phyloP scores from a whole-genome alignment of 1,139 yeast genomes.

The Yamadazyma diospyri region DNA sequence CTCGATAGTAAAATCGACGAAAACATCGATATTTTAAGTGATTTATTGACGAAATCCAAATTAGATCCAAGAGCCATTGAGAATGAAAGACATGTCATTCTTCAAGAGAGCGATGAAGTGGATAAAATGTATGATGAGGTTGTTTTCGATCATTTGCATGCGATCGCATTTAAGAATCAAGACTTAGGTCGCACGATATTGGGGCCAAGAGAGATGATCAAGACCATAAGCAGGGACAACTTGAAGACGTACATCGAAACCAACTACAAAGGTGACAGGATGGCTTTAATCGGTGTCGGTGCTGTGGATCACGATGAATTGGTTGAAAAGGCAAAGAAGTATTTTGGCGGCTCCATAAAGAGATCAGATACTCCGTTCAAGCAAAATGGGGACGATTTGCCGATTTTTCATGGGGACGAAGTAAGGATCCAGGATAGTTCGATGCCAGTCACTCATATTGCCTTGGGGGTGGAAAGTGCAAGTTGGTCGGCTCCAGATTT shows the following conservation, averaged over 20 bases:
- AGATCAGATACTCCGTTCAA: conserved; percentile 61
- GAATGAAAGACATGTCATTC: conserved; percentile 92
- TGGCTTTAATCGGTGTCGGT: conserved; percentile 97
- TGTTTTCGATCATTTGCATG: conserved; percentile 93
- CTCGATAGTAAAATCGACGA: conserved; percentile 75
- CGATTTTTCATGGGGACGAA: conserved; percentile 83
- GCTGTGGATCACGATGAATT: conserved; percentile 84
- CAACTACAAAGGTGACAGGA: conserved; percentile 93
- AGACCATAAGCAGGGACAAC: conserved; percentile 73
- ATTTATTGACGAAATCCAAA: conserved; percentile 81
- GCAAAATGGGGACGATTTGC: conserved; percentile 76
- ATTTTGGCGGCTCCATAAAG: conserved; percentile 67
- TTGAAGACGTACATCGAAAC: conserved; percentile 74
- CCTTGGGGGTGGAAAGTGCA: conserved; percentile 95
- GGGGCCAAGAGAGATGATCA: conserved; percentile 89
- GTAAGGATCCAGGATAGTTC: conserved; percentile 78
- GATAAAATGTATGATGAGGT: conserved; percentile 98
- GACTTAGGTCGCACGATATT: conserved; percentile 96
- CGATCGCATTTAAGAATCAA: conserved; percentile 85
- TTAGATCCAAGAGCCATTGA: conserved; percentile 84
- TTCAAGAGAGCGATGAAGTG: conserved; percentile 96
- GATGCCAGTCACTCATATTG: conserved; percentile 86
- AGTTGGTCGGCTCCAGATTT: conserved; percentile 97
- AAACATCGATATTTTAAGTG: conserved; percentile 85
- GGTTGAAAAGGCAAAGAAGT: conserved; percentile 69